Percentiles rank a stretch among this genome's conserved stretches.
Conservation (phyloP, 2,329 filamentous ascomycete species). For the Fusarium camptoceras region DNA sequence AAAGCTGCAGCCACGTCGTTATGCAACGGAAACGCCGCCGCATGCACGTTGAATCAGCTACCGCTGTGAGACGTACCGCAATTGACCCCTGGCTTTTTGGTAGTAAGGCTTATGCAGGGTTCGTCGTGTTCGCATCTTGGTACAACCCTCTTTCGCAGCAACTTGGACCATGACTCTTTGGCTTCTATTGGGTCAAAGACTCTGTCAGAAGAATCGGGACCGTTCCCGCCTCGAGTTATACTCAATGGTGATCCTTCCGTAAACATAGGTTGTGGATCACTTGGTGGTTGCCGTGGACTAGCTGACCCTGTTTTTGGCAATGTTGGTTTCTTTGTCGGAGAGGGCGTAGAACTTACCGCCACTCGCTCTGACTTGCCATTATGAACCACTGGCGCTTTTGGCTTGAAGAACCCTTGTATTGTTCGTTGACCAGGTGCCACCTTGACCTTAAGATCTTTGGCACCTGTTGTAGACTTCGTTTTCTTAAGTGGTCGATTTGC, state of each 20-base stretch:
- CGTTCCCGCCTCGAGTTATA: conserved; percentile 2
- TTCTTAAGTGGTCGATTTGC: conserved; percentile 41
- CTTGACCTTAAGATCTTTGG: conserved; percentile 50
- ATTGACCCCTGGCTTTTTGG: conserved; percentile 91
- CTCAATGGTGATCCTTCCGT: conserved; percentile 3
- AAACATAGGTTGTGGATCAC: neutral
- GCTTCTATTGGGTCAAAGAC: conserved; percentile 76
- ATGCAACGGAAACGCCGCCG: conserved; percentile 20
- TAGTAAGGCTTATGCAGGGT: conserved; percentile 83
- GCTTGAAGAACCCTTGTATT: conserved; percentile 83
- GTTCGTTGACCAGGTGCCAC: conserved; percentile 61
- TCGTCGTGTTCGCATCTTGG: conserved; percentile 91
- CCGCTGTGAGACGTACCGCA: conserved; percentile 62
- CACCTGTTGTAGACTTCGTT: conserved; percentile 39
- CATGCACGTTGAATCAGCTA: conserved; percentile 12
- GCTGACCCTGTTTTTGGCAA: neutral
- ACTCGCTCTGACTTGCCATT: conserved; percentile 5
- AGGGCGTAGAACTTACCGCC: conserved; percentile 20
- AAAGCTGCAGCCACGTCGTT: conserved; percentile 11
- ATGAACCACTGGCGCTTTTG: conserved; percentile 47
- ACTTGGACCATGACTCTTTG: conserved; percentile 86
- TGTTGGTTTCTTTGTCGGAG: conserved; percentile 29
- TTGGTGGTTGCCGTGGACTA: neutral
- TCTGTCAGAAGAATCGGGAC: conserved; percentile 48
- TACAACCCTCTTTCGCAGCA: conserved; percentile 78